These are phyloP conservation scores for Gentiana macrophylla DNA, from an alignment of 257 asterid species.

Conservation along the genomic window DNA sequence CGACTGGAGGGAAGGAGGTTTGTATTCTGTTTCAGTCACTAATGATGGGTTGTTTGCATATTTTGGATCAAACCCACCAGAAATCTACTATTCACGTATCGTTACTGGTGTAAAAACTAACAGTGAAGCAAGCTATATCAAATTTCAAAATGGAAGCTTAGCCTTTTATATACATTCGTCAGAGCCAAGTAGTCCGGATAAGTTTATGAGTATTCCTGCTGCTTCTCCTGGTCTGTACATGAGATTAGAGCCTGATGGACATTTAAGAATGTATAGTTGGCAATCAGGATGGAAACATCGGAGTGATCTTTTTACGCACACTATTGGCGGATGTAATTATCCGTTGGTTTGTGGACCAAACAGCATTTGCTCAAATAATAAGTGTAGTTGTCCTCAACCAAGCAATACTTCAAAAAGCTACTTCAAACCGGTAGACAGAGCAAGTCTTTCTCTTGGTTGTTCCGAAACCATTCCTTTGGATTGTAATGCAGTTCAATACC, in stretches of 20 bases:
- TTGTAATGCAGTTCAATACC: constrained; percentile 17
- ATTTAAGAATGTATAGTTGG: constrained; percentile 32
- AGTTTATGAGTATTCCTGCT: background rate
- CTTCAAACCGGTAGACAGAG: constrained; percentile 15
- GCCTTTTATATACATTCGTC: constrained; percentile 16
- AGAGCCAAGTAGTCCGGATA: constrained; percentile 13
- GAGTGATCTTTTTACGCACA: background rate
- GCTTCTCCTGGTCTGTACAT: constrained; percentile 24
- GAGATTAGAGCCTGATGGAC: constrained; percentile 30
- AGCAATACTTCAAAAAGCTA: constrained; percentile 5
- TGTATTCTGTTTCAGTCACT: constrained; percentile 13
- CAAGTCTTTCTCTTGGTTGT: constrained; percentile 32
- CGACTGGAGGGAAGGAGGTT: constrained; percentile 21
- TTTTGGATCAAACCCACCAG: constrained; percentile 16
- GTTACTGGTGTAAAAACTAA: background rate
- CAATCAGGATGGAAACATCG: constrained; percentile 9
- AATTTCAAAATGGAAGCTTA: constrained; percentile 33
- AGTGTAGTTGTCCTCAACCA: constrained; percentile 34
- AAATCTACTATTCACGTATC: constrained; percentile 8
- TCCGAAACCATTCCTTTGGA: constrained; percentile 17
- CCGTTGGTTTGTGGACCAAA: constrained; percentile 36
- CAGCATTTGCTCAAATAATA: constrained; percentile 31
- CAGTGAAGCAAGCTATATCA: constrained; percentile 18
- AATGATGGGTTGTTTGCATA: constrained; percentile 20
- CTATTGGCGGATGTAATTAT: constrained; percentile 19